Base-by-base conservation (phyloP, 2,329 filamentous ascomycete species). In the Scortechinia acanthostroma region DNA sequence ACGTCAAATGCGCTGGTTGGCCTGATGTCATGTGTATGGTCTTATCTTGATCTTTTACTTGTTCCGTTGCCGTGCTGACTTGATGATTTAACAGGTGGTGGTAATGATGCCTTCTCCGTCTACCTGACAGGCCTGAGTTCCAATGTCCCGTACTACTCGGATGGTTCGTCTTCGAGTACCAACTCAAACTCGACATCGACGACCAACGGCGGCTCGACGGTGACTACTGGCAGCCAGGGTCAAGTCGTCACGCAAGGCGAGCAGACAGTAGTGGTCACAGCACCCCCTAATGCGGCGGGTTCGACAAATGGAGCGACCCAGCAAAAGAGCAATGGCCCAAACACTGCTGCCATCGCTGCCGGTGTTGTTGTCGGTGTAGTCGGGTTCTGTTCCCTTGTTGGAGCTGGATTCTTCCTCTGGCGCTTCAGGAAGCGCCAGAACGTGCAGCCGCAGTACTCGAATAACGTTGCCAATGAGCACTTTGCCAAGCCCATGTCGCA, bases 321-420 rank as follows among this genome's bases (percentile, higher is more conserved):
- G n/a, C 25, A 30, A n/a, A 40, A 40, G 17, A 19, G 20, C 35
- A 6, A 13, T 6, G 17, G 35, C 35, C 10, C 35, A 13, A 19
- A 40, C 35, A 40, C 35, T 6, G 35, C 35, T 10, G 10, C 35
- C 17, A 40, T 40, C 35, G 35, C 35, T 6, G 35, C 35, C 6
- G 35, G 35, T 40, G 35, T 40, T 10, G 35, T 40, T 6, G 35
- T 40, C 14, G 35, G 35, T 13, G 35, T 40, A 6, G 35, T 40
- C 17, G 35, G 35, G 6, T 13, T 40, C 35, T 10, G 10, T 40
- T 13, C 35, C 17, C 17, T 40, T 13, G 35, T 19, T 6, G 35
- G 35, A 15, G 35, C 10, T 10, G 35, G 10, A 10, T 40, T 40
- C 35, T 40, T 40, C 35, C 17, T 40, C 35, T 40, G 10, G 10